Percentiles rank a stretch among this genome's conserved stretches.
Conservation (phyloP, 1,139 yeast genomes). For the Pichia sp. region DNA sequence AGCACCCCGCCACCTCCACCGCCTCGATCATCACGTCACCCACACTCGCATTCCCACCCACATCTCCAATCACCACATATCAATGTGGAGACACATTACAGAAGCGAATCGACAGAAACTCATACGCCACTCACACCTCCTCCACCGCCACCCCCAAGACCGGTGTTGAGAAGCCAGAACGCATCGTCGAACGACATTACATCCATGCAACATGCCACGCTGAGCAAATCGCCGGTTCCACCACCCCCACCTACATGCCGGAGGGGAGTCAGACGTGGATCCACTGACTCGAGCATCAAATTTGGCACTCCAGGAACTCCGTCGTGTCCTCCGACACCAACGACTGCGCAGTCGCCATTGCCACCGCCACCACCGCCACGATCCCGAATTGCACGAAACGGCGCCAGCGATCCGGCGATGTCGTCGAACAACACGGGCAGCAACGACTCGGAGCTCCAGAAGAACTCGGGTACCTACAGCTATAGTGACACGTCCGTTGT, state of each 20-base stretch:
- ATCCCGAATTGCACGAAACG: not conserved
- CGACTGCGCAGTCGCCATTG: constrained; percentile 5
- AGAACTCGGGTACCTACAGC: not conserved
- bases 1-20: constrained; percentile 11
- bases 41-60: too few relatives aligned
- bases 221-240: not conserved
- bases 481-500: not conserved
- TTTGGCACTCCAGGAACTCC: not conserved
- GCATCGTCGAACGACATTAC: constrained; percentile 2
- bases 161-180: constrained; percentile 1
- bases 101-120: not conserved
- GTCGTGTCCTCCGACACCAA: not conserved
- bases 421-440: not conserved
- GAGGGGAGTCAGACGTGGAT: not conserved
- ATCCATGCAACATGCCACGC: too few relatives aligned
- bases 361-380: constrained; percentile 3
- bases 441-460: not conserved
- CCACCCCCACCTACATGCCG: not conserved
- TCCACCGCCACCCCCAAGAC: constrained; percentile 12
- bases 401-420: too few relatives aligned
- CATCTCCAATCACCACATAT: not conserved
- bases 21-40: not conserved
- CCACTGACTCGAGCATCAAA: not conserved
- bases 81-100: not conserved
- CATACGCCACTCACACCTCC: constrained; percentile 3